Evolutionary conservation across 2,329 filamentous ascomycete species (phyloP).

Genomic region (Colletotrichum cereale): DNA sequence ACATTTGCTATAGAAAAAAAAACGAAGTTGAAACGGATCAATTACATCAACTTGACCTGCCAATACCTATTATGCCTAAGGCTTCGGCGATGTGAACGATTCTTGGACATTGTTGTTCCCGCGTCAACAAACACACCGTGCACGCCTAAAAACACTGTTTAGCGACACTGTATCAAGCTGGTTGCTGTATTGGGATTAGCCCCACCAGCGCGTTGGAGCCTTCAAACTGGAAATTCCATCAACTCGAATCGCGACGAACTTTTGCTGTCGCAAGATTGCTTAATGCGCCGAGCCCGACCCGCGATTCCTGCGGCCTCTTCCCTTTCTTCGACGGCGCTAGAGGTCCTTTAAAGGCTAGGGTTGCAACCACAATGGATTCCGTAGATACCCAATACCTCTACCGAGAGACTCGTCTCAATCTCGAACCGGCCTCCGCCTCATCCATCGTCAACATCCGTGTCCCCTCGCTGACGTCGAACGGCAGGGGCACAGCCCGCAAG

Average conservation of each 20-base stretch:
- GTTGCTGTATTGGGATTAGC: conserved; percentile 53
- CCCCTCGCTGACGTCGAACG: conserved; percentile 64
- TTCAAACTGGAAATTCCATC: conserved; percentile 40
- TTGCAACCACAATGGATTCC: conserved; percentile 74
- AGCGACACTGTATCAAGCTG: conserved; percentile 46
- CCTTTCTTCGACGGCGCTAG: conserved; percentile 20
- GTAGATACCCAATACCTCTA: conserved; percentile 76
- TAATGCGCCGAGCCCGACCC: conserved; percentile 29
- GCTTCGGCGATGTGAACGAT: not conserved
- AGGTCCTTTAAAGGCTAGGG: conserved; percentile 24
- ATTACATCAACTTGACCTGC: not conserved
- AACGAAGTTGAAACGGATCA: conserved; percentile 14
- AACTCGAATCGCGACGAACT: conserved; percentile 37
- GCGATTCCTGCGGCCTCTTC: conserved; percentile 33
- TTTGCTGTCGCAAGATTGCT: conserved; percentile 25
- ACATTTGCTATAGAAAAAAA: conserved; percentile 8
- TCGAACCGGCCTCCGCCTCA: conserved; percentile 78
- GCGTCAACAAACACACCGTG: conserved; percentile 29
- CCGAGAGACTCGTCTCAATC: conserved; percentile 88
- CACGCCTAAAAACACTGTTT: not conserved
- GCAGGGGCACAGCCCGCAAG: conserved; percentile 54
- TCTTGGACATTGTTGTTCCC: not conserved
- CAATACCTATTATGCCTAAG: not conserved
- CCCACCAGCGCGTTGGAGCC: conserved; percentile 34
- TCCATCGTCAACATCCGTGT: conserved; percentile 80